Percentiles rank a stretch among this genome's conserved stretches.
These are phyloP conservation scores for Verbascum thapsus DNA, from an alignment of 257 asterid genomes.

Conservation along the genomic window DNA sequence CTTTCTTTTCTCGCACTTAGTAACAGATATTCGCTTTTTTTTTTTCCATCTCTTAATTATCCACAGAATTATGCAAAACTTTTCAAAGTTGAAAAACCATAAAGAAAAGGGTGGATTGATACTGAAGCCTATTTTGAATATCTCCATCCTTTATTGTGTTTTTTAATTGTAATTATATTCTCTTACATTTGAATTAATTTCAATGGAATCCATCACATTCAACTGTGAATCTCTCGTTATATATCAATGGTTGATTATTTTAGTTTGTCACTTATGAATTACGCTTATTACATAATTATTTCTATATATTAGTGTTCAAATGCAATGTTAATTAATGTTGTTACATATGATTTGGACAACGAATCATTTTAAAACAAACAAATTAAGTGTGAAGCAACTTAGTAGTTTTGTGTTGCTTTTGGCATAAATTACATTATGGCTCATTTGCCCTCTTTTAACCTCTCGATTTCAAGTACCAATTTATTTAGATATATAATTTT, in stretches of 20 bases:
- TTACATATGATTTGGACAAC: too few relatives aligned
- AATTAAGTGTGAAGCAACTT: too few relatives aligned
- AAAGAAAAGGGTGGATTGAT: conserved; percentile 71
- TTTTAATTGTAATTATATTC: conserved; percentile 27
- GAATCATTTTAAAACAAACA: too few relatives aligned
- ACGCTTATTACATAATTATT: too few relatives aligned
- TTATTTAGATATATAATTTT: too few relatives aligned
- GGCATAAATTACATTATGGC: too few relatives aligned
- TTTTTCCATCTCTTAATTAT: conserved; percentile 29
- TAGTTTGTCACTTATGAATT: too few relatives aligned
- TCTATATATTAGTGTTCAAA: too few relatives aligned
- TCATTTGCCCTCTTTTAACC: too few relatives aligned
- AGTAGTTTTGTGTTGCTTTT: too few relatives aligned
- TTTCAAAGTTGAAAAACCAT: conserved; percentile 56
- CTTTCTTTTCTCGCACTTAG: conserved; percentile 45
- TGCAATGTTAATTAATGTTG: too few relatives aligned
- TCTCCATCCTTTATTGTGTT: conserved; percentile 47
- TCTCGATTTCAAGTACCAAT: too few relatives aligned
- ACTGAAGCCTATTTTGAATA: conserved; percentile 63
- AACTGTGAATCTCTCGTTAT: conserved; percentile 37
- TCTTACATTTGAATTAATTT: conserved; percentile 27
- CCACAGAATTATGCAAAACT: conserved; percentile 64
- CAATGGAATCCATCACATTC: conserved; percentile 42
- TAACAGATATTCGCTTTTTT: conserved; percentile 62
- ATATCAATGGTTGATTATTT: not conserved